Percentiles rank a stretch among this genome's conserved stretches.
Conservation (phyloP, 1,284 basidiomycete species). For the Mycena sp. region DNA sequence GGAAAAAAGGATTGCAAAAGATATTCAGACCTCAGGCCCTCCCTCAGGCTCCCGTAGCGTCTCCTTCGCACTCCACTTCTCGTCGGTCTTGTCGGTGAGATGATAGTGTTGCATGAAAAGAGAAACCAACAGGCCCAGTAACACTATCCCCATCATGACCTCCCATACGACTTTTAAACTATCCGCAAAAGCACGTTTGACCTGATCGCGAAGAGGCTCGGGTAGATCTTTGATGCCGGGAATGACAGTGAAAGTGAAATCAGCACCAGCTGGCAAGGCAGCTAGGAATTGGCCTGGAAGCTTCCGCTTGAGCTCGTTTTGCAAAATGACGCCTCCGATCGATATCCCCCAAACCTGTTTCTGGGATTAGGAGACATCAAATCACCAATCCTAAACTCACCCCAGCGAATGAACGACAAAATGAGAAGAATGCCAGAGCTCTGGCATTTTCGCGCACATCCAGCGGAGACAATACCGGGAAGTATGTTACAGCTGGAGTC, state of each 20-base stretch:
- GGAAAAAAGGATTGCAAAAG: no score
- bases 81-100: not conserved
- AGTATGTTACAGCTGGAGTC: constrained; percentile 7
- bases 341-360: constrained; percentile 35
- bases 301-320: constrained; percentile 27
- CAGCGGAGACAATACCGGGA: constrained; percentile 45
- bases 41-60: no score
- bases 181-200: not conserved
- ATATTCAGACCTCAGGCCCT: no score
- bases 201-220: not conserved
- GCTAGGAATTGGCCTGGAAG: constrained; percentile 25
- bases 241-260: not conserved
- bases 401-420: constrained; percentile 36
- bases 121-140: not conserved
- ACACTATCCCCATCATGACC: not conserved
- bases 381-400: no score
- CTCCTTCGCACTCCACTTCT: not conserved
- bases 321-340: constrained; percentile 29
- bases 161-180: not conserved
- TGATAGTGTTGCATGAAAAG: not conserved
- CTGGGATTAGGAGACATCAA: no score
- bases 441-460: constrained; percentile 34
- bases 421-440: constrained; percentile 41
- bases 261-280: not conserved
- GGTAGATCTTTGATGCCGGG: not conserved